Base-by-base conservation (phyloP, 2,329 filamentous ascomycete species). In the Plenodomus lindquistii region DNA sequence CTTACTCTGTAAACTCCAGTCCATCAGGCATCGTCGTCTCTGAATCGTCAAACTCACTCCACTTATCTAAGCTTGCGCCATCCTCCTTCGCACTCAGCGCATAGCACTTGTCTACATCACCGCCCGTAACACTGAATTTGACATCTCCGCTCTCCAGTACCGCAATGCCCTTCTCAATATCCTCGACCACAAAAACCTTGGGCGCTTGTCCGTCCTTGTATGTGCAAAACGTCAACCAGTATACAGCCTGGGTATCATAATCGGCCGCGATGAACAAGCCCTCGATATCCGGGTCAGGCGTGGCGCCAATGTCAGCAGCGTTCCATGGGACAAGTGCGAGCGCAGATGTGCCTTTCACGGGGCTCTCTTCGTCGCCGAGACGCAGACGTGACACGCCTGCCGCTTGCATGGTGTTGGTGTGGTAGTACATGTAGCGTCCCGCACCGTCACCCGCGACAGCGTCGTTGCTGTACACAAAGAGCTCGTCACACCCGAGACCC, bases 51-150 rank as follows among this genome's bases (percentile, higher is more conserved):
- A n/a, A 42, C n/a, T 42, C 40, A 4, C 22, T 24, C 40, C 40
- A 42, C 16, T 22, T 35, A 20, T 42, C 27, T 24, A 17, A 19
- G 16, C 17, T 15, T 9, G 34, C 42, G 4, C 34, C 16, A 38
- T 44, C 31, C n/a, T 44, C 35, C 9, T 24, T 15, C 15, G 34
- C 34, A 31, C 29, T 31, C 17, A 44, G 42, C 16, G 34, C 34
- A 24, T 44, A 38, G 42, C 42, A 44, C 31, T 38, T 44, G 11
- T 38, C 19, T 15, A 44, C 34, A 19, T 44, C 42, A 13, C 34
- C 42, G 9, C 42, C 42, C 18, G 42, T 44, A 19, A 44, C 35
- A 2, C 34, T 37, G 21, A 37, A 44, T 34, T 44, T 38, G 42
- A 44, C 42, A 16, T 44, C 42, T 4, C 1, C 35, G n/a, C 42